A percentile compares a stretch with the other conserved stretches of the same genome.
phyloP scores from a whole-genome alignment of 2,329 filamentous ascomycete species.

The Dactylellina drechsleri region DNA sequence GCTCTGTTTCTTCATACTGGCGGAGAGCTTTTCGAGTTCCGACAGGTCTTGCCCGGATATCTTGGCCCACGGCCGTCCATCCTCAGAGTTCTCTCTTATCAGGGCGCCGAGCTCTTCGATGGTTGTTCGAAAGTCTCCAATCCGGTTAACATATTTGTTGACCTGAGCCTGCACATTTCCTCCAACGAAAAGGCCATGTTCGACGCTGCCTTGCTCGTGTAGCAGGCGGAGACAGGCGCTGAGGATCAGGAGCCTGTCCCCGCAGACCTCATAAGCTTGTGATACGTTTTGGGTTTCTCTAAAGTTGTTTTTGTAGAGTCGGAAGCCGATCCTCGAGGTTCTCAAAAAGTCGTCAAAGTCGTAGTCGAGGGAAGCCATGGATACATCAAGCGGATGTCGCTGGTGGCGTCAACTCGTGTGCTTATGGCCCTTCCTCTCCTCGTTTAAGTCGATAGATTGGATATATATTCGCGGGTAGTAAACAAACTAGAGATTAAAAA shows the following conservation, averaged over 20 bases:
- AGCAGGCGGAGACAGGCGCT: conserved; percentile 50
- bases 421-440: conserved; percentile 27
- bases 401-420: conserved; percentile 52
- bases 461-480: background rate
- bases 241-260: conserved; percentile 51
- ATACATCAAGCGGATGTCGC: conserved; percentile 41
- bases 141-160: conserved; percentile 48
- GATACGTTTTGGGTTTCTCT: conserved; percentile 34
- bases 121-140: conserved; percentile 51
- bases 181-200: conserved; percentile 42
- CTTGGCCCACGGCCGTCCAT: conserved; percentile 44
- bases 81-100: conserved; percentile 48
- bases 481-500: conserved; percentile 7
- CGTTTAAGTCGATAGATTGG: conserved; percentile 29
- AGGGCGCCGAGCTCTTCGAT: conserved; percentile 49
- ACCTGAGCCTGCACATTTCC: conserved; percentile 47
- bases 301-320: conserved; percentile 53
- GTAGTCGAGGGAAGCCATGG: conserved; percentile 54
- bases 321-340: conserved; percentile 47
- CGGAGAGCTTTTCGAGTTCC: conserved; percentile 43
- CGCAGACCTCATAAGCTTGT: conserved; percentile 44
- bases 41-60: conserved; percentile 39
- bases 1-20: conserved; percentile 48
- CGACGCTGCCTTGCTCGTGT: conserved; percentile 49
- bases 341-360: conserved; percentile 53